phyloP scores from a whole-genome alignment of 1,284 basidiomycete species.

The Irpex rosettiformis region DNA sequence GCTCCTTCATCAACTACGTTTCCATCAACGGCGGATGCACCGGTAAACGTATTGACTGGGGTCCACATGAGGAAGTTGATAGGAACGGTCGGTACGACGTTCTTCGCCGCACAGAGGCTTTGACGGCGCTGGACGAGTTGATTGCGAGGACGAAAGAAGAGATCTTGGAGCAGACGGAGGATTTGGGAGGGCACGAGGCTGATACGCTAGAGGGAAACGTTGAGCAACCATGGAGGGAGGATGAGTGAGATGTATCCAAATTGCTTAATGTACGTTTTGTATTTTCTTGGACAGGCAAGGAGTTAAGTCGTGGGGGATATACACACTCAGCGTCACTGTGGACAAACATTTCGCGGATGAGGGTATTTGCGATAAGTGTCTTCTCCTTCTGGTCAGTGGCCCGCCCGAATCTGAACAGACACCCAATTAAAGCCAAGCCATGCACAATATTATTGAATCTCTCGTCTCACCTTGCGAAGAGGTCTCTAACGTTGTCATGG shows the following conservation, averaged over 20 bases:
- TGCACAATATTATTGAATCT: too few species aligned
- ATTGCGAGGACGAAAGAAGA: constrained; percentile 2
- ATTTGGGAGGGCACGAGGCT: not conserved
- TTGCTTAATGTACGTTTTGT: too few species aligned
- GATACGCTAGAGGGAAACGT: not conserved
- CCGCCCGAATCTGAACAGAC: not conserved
- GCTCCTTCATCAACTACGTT: constrained; percentile 49
- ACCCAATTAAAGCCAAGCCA: not conserved
- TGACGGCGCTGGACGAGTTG: not conserved
- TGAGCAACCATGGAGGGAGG: constrained; percentile 1
- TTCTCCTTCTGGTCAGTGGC: constrained; percentile 17
- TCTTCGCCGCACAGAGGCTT: constrained; percentile 1
- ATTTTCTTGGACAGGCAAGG: too few species aligned
- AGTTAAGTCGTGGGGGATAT: too few species aligned
- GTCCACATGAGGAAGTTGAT: constrained; percentile 5
- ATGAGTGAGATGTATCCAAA: too few species aligned
- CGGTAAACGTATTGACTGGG: constrained; percentile 29
- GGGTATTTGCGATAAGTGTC: constrained; percentile 23
- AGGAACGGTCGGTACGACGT: constrained; percentile 8
- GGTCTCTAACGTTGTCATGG: constrained; percentile 28
- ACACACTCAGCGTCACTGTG: constrained; percentile 26
- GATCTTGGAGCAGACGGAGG: not conserved
- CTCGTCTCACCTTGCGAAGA: constrained; percentile 17
- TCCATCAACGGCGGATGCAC: constrained; percentile 46
- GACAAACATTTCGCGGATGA: constrained; percentile 26